phyloP scores from a whole-genome alignment of 1,139 yeast genomes.

The Candida sojae region DNA sequence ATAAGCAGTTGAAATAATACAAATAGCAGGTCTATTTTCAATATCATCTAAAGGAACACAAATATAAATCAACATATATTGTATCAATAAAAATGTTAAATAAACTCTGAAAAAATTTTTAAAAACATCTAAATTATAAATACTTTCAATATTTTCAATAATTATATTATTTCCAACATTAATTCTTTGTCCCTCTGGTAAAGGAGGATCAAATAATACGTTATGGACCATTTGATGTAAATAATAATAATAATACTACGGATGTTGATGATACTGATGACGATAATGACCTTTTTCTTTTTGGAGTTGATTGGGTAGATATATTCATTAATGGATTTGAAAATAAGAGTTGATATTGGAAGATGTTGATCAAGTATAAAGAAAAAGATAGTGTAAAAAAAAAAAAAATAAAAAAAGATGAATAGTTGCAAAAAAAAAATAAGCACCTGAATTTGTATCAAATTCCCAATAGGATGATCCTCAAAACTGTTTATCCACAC shows the following conservation, averaged over 20 bases:
- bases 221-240: conserved; percentile 16
- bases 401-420: background rate
- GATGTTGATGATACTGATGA: too few relatives aligned
- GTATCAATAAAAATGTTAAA: conserved; percentile 32
- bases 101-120: conserved; percentile 26
- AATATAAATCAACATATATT: conserved; percentile 40
- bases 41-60: conserved; percentile 47
- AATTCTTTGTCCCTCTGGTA: conserved; percentile 22
- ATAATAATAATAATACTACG: too few relatives aligned
- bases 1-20: conserved; percentile 28
- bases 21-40: conserved; percentile 37
- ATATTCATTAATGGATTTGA: background rate
- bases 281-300: too few relatives aligned
- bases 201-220: conserved; percentile 22
- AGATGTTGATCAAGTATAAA: background rate
- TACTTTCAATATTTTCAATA: conserved; percentile 24
- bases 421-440: background rate
- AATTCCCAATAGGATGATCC: too few relatives aligned
- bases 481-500: too few relatives aligned
- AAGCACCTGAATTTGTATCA: background rate
- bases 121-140: conserved; percentile 18
- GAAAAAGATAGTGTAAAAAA: background rate
- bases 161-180: conserved; percentile 20
- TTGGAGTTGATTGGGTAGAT: background rate
- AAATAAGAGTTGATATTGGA: background rate